Conservation (phyloP, 2,329 filamentous ascomycete genomes). For the Chaetothyriales sp. region DNA sequence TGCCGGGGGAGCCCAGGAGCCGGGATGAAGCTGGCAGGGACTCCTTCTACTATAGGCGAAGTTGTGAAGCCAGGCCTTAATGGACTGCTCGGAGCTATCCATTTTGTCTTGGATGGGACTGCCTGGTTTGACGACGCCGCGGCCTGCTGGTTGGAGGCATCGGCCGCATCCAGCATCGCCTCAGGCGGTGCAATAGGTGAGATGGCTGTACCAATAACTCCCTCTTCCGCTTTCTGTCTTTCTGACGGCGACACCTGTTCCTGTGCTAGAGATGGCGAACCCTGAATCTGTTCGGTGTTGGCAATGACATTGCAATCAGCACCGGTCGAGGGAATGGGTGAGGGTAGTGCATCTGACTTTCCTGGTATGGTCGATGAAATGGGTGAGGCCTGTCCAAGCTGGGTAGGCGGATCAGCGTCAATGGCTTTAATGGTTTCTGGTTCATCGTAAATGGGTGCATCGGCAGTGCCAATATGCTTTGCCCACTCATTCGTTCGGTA, state of each 20-base stretch:
- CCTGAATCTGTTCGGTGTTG: neutral
- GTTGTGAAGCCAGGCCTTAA: neutral
- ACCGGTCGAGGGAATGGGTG: neutral
- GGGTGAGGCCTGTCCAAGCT: slow-evolving; percentile 4
- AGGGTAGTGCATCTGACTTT: neutral
- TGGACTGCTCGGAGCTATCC: neutral
- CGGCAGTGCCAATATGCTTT: slow-evolving; percentile 68
- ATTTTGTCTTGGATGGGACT: neutral
- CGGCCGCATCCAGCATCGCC: neutral
- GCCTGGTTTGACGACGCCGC: neutral
- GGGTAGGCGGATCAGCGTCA: slow-evolving; percentile 10
- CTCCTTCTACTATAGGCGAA: neutral
- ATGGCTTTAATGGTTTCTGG: slow-evolving; percentile 35
- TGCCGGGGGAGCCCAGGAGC: neutral
- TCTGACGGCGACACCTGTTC: neutral
- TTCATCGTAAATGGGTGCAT: slow-evolving; percentile 52
- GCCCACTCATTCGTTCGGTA: slow-evolving; percentile 95
- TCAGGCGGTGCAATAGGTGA: neutral
- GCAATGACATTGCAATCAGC: neutral
- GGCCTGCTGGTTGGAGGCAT: neutral
- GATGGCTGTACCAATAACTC: neutral
- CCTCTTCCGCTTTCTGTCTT: neutral
- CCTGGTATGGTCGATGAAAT: neutral
- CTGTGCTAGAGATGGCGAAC: neutral
- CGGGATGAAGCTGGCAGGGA: neutral